Percentiles rank a stretch among this genome's conserved stretches.
These are phyloP conservation scores for Ilyonectria sp. DNA, from an alignment of 2,329 filamentous ascomycete genomes.

Conservation along the genomic window DNA sequence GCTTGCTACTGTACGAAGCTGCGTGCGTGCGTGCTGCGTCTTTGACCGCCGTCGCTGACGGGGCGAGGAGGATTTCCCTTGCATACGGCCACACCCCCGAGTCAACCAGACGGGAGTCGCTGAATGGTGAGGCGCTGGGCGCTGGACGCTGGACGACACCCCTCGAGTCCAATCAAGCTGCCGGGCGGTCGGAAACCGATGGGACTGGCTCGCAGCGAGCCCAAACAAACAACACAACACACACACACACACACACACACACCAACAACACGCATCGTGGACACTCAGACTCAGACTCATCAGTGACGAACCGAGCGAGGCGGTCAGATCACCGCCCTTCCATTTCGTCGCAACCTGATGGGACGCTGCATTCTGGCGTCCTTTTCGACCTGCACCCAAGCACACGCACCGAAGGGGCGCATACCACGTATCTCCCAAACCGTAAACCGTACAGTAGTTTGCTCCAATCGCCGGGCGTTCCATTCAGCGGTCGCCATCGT, in stretches of 20 bases:
- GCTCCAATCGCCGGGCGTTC: neutral
- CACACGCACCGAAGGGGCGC: neutral
- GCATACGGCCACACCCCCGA: constrained; percentile 2
- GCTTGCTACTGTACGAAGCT: neutral
- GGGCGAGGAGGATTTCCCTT: neutral
- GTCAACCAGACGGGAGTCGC: neutral
- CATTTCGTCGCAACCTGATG: neutral
- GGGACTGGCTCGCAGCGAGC: constrained; percentile 21
- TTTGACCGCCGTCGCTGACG: constrained; percentile 17
- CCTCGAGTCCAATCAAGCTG: constrained; percentile 15
- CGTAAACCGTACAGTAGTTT: constrained; percentile 2
- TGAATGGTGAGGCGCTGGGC: neutral
- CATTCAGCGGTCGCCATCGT: constrained; percentile 1
- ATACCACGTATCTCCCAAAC: neutral
- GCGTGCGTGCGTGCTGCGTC: neutral
- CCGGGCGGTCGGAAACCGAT: constrained; percentile 27
- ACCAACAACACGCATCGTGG: constrained; percentile 1
- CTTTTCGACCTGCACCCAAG: neutral
- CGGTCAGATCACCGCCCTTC: constrained; percentile 29
- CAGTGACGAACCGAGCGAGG: constrained; percentile 10
- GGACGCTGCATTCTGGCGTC: neutral
- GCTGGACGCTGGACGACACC: neutral
- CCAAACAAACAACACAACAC: constrained; percentile 7
- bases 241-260: neutral
- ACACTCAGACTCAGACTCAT: constrained; percentile 10